Base-by-base conservation (phyloP, 2,329 filamentous ascomycete genomes). In the Plectosphaerella cucumerina region DNA sequence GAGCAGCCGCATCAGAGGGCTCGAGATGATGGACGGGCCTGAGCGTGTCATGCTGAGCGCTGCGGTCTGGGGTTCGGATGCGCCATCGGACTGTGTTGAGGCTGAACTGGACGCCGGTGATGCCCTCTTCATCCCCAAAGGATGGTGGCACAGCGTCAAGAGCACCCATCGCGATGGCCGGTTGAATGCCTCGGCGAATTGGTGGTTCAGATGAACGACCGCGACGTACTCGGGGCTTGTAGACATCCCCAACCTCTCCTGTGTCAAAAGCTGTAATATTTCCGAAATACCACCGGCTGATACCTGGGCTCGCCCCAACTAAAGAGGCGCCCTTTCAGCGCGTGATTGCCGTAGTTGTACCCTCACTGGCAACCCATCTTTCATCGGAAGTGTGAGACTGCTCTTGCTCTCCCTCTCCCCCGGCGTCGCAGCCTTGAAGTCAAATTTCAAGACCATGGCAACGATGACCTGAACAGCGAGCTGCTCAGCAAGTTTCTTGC, bases 11-110 rank as follows among this genome's bases (percentile, higher is more conserved):
- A 73, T 97, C 58, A 78, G 91, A 51, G 88, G 89, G 0, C 78
- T 85, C 11, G 91, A 96, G 64, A 97, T 97, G 92, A 97, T 97
- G 91, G 76, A 85, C 48, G 91, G 91, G 0, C 68, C 72, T 2
- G 90, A 96, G 69, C 84, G 84, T 57, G 67, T 74, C 18, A 71
- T 77, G 3, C 67, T 97, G 14, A 82, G 92, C 56, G 70, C 78
- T 1, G 83, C 78, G 3, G 77, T 96, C 3, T 97, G 93, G 94
- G 70, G 67, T 3, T 58, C 60, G 3, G 62, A 63, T 3, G 56
- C 20, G 20, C 59, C 53, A 53, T 66, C 58, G 58, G 70, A 59
- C 58, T 59, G 78, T 18, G 57, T 66, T 3, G 80, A 90, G 61
- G 81, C 78, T 2, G 64, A 70, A 5, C 63, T 97, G 14, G 66